phyloP scores from a whole-genome alignment of 1,284 basidiomycete genomes.

The Malassezia arunalokei region DNA sequence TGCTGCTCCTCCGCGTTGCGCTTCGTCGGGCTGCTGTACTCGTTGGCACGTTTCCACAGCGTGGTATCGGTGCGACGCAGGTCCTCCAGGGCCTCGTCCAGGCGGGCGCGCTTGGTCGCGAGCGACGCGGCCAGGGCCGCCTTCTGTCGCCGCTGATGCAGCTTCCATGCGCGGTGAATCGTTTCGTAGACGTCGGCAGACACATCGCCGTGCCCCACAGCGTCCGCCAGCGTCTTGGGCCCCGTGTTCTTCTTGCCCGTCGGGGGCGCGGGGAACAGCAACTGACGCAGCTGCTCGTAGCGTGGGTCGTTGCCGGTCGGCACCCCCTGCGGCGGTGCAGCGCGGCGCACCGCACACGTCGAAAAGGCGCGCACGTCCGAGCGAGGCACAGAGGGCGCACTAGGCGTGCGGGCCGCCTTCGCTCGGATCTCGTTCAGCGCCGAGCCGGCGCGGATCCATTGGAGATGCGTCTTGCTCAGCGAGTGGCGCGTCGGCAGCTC shows the following conservation, averaged over 20 bases:
- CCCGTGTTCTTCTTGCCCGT: constrained; percentile 17
- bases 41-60: constrained; percentile 29
- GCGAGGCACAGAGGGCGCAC: constrained; percentile 2
- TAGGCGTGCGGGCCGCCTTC: background rate
- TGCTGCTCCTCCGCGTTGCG: constrained; percentile 33
- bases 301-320: constrained; percentile 30
- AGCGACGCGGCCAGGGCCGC: constrained; percentile 46
- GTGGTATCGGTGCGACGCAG: constrained; percentile 18
- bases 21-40: constrained; percentile 33
- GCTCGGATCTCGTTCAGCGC: constrained; percentile 43
- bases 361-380: constrained; percentile 16
- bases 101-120: constrained; percentile 22
- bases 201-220: constrained; percentile 19
- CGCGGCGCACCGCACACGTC: constrained; percentile 25
- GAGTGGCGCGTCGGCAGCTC: constrained; percentile 41
- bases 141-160: constrained; percentile 64
- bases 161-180: constrained; percentile 78
- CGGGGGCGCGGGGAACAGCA: constrained; percentile 31
- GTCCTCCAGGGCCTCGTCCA: constrained; percentile 31
- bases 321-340: constrained; percentile 21
- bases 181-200: constrained; percentile 72
- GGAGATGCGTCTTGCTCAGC: constrained; percentile 32
- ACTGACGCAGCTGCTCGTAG: constrained; percentile 37
- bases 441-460: constrained; percentile 44
- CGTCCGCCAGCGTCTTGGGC: constrained; percentile 17